Evolutionary conservation across 2,329 filamentous ascomycete genomes (phyloP), one percentile per base, ranked within the genome.

Genomic region (Trichoderma simmonsii): DNA sequence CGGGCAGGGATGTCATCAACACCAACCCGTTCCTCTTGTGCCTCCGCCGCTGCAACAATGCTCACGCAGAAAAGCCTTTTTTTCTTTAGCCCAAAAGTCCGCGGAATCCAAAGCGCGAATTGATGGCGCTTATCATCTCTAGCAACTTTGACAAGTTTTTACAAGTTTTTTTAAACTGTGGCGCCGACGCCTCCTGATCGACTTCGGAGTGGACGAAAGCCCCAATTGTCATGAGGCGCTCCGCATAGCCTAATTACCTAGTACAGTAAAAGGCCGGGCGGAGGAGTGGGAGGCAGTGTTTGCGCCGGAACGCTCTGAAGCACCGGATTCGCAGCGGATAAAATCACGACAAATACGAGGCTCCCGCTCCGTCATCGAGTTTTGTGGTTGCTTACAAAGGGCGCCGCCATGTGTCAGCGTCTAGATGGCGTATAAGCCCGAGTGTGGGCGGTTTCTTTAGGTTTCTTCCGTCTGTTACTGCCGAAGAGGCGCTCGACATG

Each of bases 241-340:
- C 67, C 67, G 57, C 67, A 70, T 36, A 70, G 67, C 67, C 67
- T 70, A 70, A 70, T 70, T 62, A 62, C 36, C 6, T 7, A 39
- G 36, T 2, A 18, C 39, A 43, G 39, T 43, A 43, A 43, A 54
- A 51, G 56, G 28, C 57, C 28, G 57, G 30, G 39, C 39, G 56
- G 67, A 62, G 67, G 64, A 70, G 28, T 26, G 26, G 26, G 26
- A 26, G 57, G 57, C 39, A 70, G 57, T 61, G 57, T 69, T 24
- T 61, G 30, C 36, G 36, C 28, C 28, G 56, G 54, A 51, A 51
- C 65, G 21, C 48, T 34, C n/a, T 70, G 67, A 62, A 62, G 57
- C 57, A 70, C 54, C 56, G 64, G 51, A 56, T 63, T 63, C 60
- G 64, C 21, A 18, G 66, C 66, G 67, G 57, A n/a, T 62, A 70